These are phyloP conservation scores for Hypoxylon rickii DNA, from an alignment of 495 filamentous ascomycete species.

Conservation along the genomic window DNA sequence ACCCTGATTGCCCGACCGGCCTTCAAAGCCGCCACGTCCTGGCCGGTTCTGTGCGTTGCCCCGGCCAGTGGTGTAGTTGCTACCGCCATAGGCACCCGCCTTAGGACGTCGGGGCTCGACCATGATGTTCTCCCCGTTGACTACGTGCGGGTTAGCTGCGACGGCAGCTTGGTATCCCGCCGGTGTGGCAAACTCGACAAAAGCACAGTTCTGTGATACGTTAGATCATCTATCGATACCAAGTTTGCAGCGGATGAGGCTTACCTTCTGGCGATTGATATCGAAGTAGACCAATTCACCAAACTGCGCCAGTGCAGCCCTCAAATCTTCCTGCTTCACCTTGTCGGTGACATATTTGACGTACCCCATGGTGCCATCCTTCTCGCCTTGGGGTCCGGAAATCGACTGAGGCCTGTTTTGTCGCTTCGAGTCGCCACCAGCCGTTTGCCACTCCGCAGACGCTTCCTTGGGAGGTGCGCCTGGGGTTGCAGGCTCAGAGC, in stretches of 20 bases:
- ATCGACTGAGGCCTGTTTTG: conserved; percentile 68
- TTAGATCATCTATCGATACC: conserved; percentile 30
- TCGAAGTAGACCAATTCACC: conserved; percentile 87
- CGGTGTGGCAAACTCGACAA: conserved; percentile 84
- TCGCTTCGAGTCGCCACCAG: conserved; percentile 78
- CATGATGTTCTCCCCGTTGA: conserved; percentile 77
- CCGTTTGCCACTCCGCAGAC: conserved; percentile 76
- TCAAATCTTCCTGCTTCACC: conserved; percentile 71
- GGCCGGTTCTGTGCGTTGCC: conserved; percentile 59
- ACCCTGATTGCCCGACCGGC: conserved; percentile 64
- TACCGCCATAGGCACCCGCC: conserved; percentile 65
- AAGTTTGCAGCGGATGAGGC: conserved; percentile 18
- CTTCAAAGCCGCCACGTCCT: conserved; percentile 68
- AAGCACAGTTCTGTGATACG: conserved; percentile 81
- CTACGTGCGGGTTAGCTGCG: conserved; percentile 80
- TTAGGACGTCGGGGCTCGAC: conserved; percentile 90
- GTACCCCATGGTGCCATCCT: conserved; percentile 76
- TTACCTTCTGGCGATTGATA: conserved; percentile 86
- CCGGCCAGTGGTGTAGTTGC: conserved; percentile 65
- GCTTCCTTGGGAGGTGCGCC: conserved; percentile 47
- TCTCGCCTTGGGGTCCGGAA: conserved; percentile 56
- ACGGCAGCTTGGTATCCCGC: conserved; percentile 81
- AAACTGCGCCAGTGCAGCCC: conserved; percentile 65
- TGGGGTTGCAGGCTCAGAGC: conserved; percentile 30
- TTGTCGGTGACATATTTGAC: conserved; percentile 93